Evolutionary conservation across 495 filamentous ascomycete genomes (phyloP).

Genomic region (Hamigera avellanea): DNA sequence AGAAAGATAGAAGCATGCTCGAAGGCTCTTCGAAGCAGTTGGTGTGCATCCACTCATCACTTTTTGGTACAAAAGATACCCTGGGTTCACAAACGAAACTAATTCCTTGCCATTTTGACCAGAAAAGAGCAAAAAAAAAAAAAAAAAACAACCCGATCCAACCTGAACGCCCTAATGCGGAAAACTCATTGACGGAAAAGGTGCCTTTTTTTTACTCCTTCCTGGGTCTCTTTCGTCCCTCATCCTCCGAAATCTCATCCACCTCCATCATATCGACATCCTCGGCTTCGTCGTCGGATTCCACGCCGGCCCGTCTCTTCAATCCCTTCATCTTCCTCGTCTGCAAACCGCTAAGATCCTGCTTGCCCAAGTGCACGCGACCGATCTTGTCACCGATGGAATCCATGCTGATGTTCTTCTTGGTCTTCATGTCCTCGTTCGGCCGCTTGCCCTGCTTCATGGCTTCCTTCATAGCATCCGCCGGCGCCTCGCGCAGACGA

Average conservation of each 20-base stretch:
- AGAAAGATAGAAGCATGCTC: too few relatives aligned
- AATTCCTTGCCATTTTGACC: not conserved
- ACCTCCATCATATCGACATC: conserved; percentile 33
- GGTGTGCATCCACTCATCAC: too few relatives aligned
- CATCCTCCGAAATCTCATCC: conserved; percentile 30
- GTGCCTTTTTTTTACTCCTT: conserved; percentile 15
- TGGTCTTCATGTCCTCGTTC: conserved; percentile 48
- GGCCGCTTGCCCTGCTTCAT: conserved; percentile 69
- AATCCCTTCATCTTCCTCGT: conserved; percentile 99
- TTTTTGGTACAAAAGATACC: not conserved
- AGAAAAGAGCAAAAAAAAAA: not conserved
- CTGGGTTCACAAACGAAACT: not conserved
- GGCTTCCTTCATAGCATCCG: conserved; percentile 73
- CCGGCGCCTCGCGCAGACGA: conserved; percentile 64
- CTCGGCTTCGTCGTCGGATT: conserved; percentile 30
- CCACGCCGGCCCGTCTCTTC: conserved; percentile 58
- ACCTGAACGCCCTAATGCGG: conserved; percentile 9
- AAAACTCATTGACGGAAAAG: not conserved
- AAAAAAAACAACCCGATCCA: conserved; percentile 3
- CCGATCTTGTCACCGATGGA: conserved; percentile 92
- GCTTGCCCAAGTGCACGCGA: conserved; percentile 81
- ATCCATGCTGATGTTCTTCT: conserved; percentile 93
- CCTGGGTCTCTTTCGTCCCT: conserved; percentile 27
- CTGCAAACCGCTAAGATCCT: conserved; percentile 79
- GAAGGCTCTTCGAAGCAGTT: too few relatives aligned